phyloP scores from a whole-genome alignment of 495 filamentous ascomycete genomes.

The Tuber brumale region DNA sequence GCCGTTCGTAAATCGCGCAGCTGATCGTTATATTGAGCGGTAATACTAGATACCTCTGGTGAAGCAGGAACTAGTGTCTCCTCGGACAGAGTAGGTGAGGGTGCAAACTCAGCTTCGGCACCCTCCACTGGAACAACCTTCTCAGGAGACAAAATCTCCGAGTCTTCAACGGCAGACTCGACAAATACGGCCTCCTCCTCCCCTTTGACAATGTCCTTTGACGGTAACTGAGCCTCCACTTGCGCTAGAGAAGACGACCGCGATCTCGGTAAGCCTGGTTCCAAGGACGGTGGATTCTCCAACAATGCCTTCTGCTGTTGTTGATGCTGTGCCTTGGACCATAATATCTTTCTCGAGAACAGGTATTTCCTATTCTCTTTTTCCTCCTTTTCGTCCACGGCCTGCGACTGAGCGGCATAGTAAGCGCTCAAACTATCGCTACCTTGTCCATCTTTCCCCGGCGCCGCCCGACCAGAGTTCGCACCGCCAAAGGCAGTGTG shows the following conservation, averaged over 20 bases:
- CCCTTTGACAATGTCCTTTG: constrained; percentile 12
- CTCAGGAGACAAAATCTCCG: constrained; percentile 10
- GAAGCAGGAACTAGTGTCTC: constrained; percentile 17
- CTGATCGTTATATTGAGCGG: constrained; percentile 60
- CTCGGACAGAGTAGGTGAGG: constrained; percentile 44
- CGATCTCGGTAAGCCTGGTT: constrained; percentile 19
- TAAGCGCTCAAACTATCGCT: constrained; percentile 41
- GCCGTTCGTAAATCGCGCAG: constrained; percentile 63
- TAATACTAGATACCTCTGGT: constrained; percentile 43
- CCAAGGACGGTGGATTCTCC: constrained; percentile 20
- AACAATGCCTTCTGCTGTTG: constrained; percentile 37
- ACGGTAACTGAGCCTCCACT: constrained; percentile 24
- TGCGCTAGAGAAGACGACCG: constrained; percentile 29
- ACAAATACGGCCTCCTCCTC: constrained; percentile 16
- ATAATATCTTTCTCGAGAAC: constrained; percentile 42
- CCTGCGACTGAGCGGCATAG: constrained; percentile 29
- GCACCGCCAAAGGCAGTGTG: constrained; percentile 55
- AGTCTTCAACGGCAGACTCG: constrained; percentile 44
- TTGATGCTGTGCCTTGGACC: constrained; percentile 42
- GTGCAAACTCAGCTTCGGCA: constrained; percentile 40
- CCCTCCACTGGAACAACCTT: constrained; percentile 34
- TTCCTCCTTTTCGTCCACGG: constrained; percentile 35
- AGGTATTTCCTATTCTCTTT: constrained; percentile 41
- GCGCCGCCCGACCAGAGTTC: constrained; percentile 56
- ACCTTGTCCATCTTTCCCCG: constrained; percentile 67